Evolutionary conservation across 495 filamentous ascomycete species (phyloP).

Genomic region (Podospora pseudocomata): DNA sequence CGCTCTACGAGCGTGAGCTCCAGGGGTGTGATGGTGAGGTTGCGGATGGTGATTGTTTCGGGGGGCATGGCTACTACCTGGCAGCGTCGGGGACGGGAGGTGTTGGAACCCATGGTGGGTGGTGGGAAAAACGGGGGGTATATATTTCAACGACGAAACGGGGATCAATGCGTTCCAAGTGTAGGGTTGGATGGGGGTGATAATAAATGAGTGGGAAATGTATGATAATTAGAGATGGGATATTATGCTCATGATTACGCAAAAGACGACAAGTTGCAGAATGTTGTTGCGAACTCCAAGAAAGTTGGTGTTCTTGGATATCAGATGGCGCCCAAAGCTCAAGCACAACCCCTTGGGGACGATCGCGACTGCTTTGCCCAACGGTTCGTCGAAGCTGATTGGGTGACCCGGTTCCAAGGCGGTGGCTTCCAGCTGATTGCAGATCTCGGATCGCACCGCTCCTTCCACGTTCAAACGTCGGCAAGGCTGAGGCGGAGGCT

Average conservation of each 20-base stretch:
- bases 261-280: background rate
- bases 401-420: background rate
- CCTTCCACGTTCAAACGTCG: background rate
- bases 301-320: background rate
- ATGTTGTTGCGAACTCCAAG: background rate
- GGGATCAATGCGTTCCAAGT: background rate
- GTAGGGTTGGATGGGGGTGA: background rate
- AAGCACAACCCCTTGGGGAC: background rate
- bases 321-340: background rate
- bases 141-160: background rate
- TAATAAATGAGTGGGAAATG: background rate
- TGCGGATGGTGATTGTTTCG: constrained; percentile 70
- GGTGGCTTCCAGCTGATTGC: background rate
- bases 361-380: constrained; percentile 4
- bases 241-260: background rate
- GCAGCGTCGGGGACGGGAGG: constrained; percentile 8
- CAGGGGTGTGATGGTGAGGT: constrained; percentile 72
- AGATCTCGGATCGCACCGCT: constrained; percentile 4
- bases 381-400: background rate
- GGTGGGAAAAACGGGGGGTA: background rate
- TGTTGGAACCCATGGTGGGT: constrained; percentile 20
- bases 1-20: constrained; percentile 72
- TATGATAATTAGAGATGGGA: background rate
- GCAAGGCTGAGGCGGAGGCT: constrained; percentile 4
- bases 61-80: constrained; percentile 29